Base-by-base conservation (phyloP, 306 rosid genomes). In the Aeschynomene evenia region DNA sequence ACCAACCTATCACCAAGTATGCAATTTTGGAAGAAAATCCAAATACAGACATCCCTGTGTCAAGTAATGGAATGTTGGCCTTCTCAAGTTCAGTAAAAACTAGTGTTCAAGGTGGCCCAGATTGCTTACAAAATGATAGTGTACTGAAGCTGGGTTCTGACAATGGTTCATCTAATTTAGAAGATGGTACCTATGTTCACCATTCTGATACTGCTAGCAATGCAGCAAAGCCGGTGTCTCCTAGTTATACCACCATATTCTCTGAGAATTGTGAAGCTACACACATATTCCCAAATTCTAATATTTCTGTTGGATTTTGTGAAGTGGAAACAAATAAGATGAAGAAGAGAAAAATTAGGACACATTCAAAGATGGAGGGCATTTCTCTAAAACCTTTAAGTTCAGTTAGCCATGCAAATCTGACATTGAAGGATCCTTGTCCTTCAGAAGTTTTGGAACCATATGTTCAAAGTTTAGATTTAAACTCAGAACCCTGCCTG, bases 401-500 rank as follows among this genome's bases (percentile, higher is more conserved):
- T 72, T 22, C 66, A 62, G 60, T 66, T 75, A 48, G 61, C 60
- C 45, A 46, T 70, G 46, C 73, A 64, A 68, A 46, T 75, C 46
- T 24, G 31, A 29, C 67, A 52, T 59, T 70, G 28, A 81, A 80
- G 52, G 78, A 71, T 64, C 60, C 72, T 74, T 68, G 75, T 63
- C 43, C 52, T 65, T 78, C 78, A 23, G 85, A 77, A 61, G 79
- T 70, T 50, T 58, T 68, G 48, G 72, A 78, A 79, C 78, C 80
- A 66, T 65, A 72, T 71, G 71, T 58, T 79, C 82, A 73, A 76
- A 85, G 71, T 53, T 64, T 72, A 68, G 80, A 75, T 72, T 59
- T 80, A 45, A 76, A 65, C 69, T 74, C 66, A 76, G 74, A 58
- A 21, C 67, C 79, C 71, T 62, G 70, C 55, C 46, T 28, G 50